Evolutionary conservation across 1,284 basidiomycete genomes (phyloP).

Genomic region (Tilletia setariae): DNA sequence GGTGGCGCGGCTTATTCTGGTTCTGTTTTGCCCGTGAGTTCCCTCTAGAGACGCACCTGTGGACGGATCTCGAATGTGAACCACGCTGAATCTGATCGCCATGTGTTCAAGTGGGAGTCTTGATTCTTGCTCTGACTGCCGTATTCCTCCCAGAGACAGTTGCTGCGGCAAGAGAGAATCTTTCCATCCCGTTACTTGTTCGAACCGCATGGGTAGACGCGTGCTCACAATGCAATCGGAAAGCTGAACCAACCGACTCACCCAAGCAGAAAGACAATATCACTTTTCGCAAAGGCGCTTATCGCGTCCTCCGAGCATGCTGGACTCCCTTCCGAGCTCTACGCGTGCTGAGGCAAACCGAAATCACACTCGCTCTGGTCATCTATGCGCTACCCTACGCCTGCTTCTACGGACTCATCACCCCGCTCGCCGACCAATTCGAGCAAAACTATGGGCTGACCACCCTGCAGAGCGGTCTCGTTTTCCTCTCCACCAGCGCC

Average conservation of each 20-base stretch:
- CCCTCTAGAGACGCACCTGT: background rate
- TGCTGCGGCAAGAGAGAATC: background rate
- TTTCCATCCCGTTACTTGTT: background rate
- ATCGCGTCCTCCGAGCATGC: background rate
- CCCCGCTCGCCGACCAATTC: conserved; percentile 3
- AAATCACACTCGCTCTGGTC: background rate
- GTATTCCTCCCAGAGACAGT: conserved; percentile 18
- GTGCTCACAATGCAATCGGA: background rate
- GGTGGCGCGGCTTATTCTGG: conserved; percentile 10
- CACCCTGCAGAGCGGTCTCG: conserved; percentile 5
- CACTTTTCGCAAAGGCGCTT: background rate
- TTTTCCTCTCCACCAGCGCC: background rate
- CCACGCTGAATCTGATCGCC: too few relatives aligned
- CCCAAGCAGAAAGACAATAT: background rate
- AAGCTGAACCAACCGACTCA: background rate
- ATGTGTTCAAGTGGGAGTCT: conserved; percentile 4
- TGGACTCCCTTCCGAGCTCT: background rate
- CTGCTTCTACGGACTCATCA: background rate
- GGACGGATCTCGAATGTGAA: too few relatives aligned
- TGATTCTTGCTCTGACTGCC: background rate
- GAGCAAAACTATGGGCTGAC: conserved; percentile 9
- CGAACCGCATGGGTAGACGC: background rate
- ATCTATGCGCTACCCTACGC: conserved; percentile 8
- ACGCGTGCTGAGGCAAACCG: background rate
- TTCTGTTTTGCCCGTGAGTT: conserved; percentile 1